These are phyloP conservation scores for Dillenia suffruticosa DNA, from an alignment of 164 flowering plant species.

Conservation along the genomic window DNA sequence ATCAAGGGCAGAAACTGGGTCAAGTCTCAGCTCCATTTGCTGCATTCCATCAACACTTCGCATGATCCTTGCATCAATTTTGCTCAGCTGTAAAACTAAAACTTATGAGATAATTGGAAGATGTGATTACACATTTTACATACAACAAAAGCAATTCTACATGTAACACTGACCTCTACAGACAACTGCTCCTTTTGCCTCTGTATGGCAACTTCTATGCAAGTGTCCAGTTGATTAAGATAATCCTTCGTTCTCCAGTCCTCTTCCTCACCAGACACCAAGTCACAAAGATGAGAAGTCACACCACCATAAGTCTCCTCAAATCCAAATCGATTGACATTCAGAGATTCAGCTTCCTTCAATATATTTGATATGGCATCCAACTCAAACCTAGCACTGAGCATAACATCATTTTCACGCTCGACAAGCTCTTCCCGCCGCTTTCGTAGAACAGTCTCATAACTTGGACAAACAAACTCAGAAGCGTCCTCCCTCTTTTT, in stretches of 20 bases:
- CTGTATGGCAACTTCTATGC: constrained; percentile 72
- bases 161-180: constrained; percentile 58
- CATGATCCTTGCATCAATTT: constrained; percentile 84
- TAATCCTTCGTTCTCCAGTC: constrained; percentile 77
- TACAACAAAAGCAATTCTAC: not conserved
- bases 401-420: constrained; percentile 40
- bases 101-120: constrained; percentile 16
- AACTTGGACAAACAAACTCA: constrained; percentile 42
- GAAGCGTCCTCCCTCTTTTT: constrained; percentile 61
- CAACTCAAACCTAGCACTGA: constrained; percentile 62
- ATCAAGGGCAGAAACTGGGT: constrained; percentile 60
- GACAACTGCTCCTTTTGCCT: constrained; percentile 79
- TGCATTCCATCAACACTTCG: constrained; percentile 65
- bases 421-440: constrained; percentile 68
- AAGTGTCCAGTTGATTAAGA: constrained; percentile 64
- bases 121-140: constrained; percentile 1
- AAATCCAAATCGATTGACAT: constrained; percentile 57
- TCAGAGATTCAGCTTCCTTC: constrained; percentile 72
- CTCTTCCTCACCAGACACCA: constrained; percentile 75
- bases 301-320: constrained; percentile 58
- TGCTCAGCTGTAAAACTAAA: constrained; percentile 72
- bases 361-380: constrained; percentile 71
- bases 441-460: constrained; percentile 65
- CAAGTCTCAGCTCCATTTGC: constrained; percentile 79
- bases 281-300: constrained; percentile 61